Base-by-base conservation (phyloP, 352 stramenopile genomes). In the Pythium folliculosum region DNA sequence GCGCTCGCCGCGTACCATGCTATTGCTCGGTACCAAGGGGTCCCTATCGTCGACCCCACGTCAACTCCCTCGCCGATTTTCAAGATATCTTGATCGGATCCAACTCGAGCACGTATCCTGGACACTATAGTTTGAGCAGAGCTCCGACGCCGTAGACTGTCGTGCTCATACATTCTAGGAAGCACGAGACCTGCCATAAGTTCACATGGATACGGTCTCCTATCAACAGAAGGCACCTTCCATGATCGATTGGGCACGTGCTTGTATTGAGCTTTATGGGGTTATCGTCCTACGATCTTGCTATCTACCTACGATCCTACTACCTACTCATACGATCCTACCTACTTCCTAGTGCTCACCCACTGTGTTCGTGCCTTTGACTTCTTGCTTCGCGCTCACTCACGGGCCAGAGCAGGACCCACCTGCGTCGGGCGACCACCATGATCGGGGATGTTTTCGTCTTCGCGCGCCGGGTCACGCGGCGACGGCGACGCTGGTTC, bases 231-330 rank as follows among this genome's bases (percentile, higher is more conserved):
- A n/a, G n/a, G 27, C 27, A 32, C 5, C 27, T 5, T 32, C 27
- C 38, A 45, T 2, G 16, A 12, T 54, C 23, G 48, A 54, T n/a
- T 54, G 48, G 23, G 17, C 48, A 56, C 50, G 50, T 23, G 6
- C 17, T 56, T 56, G 3, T 56, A 56, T 56, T 56, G 50, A 56
- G 25, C 50, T 40, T 56, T 56, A 44, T 40, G 25, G 50, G 50
- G 27, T 16, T 3, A 21, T 12, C 5, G 27, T 32, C 27, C 38
- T 56, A 25, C 21, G 50, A 56, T 56, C 14, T 23, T 56, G 30
- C 27, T 45, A 56, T 44, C 12, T 5, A 25, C 25, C 10, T 44
- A 43, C 17, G 48, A 54, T 54, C 22, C 48, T 54, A 37, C 23
- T 32, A 56, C 52, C 52, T 45, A 59, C 8, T 5, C 47, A 47